Evolutionary conservation across 1,284 basidiomycete species (phyloP), one percentile per base, ranked within the genome.

Genomic region (Pseudozyma sp.): DNA sequence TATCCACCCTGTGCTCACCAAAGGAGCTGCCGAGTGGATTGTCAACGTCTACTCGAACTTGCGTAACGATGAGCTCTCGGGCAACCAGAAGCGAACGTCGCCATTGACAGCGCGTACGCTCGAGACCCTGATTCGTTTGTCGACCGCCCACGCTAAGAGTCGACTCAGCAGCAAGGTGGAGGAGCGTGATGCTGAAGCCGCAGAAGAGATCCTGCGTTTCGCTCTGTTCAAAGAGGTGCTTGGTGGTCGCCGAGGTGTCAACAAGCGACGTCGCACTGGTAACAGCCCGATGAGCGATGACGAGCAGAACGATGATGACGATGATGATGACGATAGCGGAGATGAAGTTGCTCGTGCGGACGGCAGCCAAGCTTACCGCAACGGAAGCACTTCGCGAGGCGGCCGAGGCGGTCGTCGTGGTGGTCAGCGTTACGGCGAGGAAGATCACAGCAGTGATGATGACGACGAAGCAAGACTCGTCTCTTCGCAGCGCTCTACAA

Each of bases 171-270:
- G 89, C 47, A 92, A 91, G 73, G 94, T 99, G 19, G 91, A 93
- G 80, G 90, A 92, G 83, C 87, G 88, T 5, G 97, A 99, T 86
- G 96, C 97, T 12, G 89, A 89, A 81, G 91, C 92, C 36, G 97
- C 96, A 1, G 95, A 99, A 85, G 92, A 92, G 81, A 96, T 99
- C 79, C 91, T 99, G 81, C 92, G 96, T 19, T 99, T 94, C 86
- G 97, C 97, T 1, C 89, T 99, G 36, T 99, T 96, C 90, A 97
- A 96, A 85, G 97, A 99, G 85, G 96, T 99, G 18, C 89, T 94
- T 56, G 93, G 92, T 83, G 59, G 48, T 3, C 89, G 83, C 89
- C 89, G 57, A 14, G 66, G 59, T 25, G 79, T 90, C 88, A 78
- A 90, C 51, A 88, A 89, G 81, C 80, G 85, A 38, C 83, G 72